Conservation (phyloP, 192 early-diverging fungal species). For the Pilobolus umbonatus region DNA sequence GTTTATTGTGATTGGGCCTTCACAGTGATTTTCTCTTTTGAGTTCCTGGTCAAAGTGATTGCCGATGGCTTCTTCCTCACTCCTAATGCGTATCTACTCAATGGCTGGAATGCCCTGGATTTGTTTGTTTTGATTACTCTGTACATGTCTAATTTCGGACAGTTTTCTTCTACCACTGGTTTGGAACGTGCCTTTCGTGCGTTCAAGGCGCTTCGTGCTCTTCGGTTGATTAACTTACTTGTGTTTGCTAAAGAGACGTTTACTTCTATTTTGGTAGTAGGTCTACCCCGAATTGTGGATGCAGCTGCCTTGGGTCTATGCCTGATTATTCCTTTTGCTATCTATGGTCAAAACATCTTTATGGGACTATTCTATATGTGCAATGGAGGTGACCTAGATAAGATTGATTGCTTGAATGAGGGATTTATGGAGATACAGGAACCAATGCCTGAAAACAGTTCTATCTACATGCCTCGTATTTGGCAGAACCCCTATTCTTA, state of each 20-base stretch:
- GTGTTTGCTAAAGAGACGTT: conserved; percentile 50
- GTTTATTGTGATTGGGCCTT: conserved; percentile 44
- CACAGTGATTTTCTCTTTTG: conserved; percentile 45
- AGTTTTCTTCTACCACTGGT: conserved; percentile 31
- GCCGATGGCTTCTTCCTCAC: conserved; percentile 59
- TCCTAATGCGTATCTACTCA: conserved; percentile 52
- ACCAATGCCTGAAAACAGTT: conserved; percentile 7
- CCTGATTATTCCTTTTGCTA: conserved; percentile 53
- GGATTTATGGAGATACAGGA: conserved; percentile 12
- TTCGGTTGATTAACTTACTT: conserved; percentile 53
- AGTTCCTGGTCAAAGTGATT: conserved; percentile 50
- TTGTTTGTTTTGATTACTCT: conserved; percentile 53
- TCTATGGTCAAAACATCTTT: conserved; percentile 44
- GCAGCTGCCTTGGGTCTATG: conserved; percentile 42
- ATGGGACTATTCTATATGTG: conserved; percentile 48
- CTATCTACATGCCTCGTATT: conserved; percentile 43
- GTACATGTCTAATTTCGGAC: conserved; percentile 43
- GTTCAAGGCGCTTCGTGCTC: conserved; percentile 52
- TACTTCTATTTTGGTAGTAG: conserved; percentile 50
- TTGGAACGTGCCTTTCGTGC: conserved; percentile 47
- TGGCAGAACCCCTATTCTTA: conserved; percentile 56
- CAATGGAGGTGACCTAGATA: conserved; percentile 39
- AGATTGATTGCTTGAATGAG: conserved; percentile 33
- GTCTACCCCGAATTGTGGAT: conserved; percentile 52
- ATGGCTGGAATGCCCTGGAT: conserved; percentile 57